Evolutionary conservation across 2,329 filamentous ascomycete species (phyloP), one percentile per base, ranked within the genome.

Genomic region (Monosporascus sp.): DNA sequence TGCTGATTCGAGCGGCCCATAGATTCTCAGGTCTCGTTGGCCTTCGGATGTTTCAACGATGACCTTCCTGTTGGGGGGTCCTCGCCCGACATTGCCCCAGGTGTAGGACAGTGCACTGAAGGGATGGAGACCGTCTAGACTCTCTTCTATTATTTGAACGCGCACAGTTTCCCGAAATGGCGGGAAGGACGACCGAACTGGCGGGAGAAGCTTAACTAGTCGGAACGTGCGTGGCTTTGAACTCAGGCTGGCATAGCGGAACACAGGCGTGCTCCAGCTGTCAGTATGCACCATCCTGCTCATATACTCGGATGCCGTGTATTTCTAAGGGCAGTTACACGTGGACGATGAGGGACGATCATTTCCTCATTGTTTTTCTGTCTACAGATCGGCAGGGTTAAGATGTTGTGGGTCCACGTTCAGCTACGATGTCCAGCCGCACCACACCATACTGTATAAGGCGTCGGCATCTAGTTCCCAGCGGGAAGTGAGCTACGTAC

Each of bases 41-140:
- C 49, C 57, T 14, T 50, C 38, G 3, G 35, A 24, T 1, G 52
- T 54, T 22, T 66, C 60, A n/a, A 70, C 57, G 19, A 66, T 49
- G 17, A 71, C 54, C n/a, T 50, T 53, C 6, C 68, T 59, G 44
- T 63, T 51, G 5, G 65, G 62, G 5, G 26, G 27, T 1, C 27
- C 37, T n/a, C 43, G 20, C 3, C 46, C 35, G 2, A 60, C 55
- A 5, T 54, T 55, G n/a, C 56, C 60, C 68, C 66, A 70, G 3
- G 56, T 57, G 41, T 70, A 70, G 3, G 66, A 69, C 16, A 70
- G 61, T 16, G 67, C 61, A 38, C 69, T 63, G 44, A 67, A 69
- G 6, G 48, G 20, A 6, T 50, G 35, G 8, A 41, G 43, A 3
- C 43, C 53, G 41, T 59, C 60, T 17, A 62, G 50, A 47, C 61